A percentile compares a stretch with the other conserved stretches of the same genome.
Conservation (phyloP, 441 rosid genomes). For the Erodium chrysanthum region DNA sequence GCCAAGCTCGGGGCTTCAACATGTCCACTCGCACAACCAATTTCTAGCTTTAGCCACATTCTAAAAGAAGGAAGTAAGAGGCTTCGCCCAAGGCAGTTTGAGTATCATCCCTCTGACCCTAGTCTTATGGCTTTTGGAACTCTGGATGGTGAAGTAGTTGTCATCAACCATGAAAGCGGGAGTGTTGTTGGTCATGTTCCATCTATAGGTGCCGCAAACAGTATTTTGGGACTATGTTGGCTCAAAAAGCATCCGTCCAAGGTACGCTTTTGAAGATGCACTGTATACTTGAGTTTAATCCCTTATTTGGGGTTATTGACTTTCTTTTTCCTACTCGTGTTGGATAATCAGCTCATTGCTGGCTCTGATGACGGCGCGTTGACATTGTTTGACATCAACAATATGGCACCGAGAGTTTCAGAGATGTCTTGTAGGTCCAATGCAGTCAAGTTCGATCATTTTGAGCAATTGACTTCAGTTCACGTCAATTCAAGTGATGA, state of each 20-base stretch:
- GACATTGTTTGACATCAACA: slow-evolving; percentile 32
- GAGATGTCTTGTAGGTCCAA: slow-evolving; percentile 15
- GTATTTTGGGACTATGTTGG: slow-evolving; percentile 41
- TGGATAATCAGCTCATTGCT: slow-evolving; percentile 29
- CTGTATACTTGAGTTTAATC: slow-evolving; percentile 7
- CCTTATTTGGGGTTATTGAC: slow-evolving; percentile 8
- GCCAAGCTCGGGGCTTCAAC: slow-evolving; percentile 31
- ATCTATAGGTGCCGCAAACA: slow-evolving; percentile 22
- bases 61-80: slow-evolving; percentile 26
- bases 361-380: slow-evolving; percentile 37
- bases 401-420: slow-evolving; percentile 20
- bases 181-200: slow-evolving; percentile 29
- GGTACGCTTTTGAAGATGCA: slow-evolving; percentile 17
- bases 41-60: slow-evolving; percentile 21
- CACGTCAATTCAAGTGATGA: slow-evolving; percentile 42
- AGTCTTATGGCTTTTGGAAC: slow-evolving; percentile 38
- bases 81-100: slow-evolving; percentile 42
- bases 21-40: slow-evolving; percentile 30
- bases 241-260: slow-evolving; percentile 37
- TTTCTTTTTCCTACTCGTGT: not conserved
- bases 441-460: slow-evolving; percentile 25
- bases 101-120: slow-evolving; percentile 34
- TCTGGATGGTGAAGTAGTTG: slow-evolving; percentile 39
- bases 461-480: slow-evolving; percentile 37
- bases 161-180: slow-evolving; percentile 36